These are phyloP conservation scores for Pseudogymnoascus sp. DNA, from an alignment of 2,329 filamentous ascomycete species.

Conservation along the genomic window DNA sequence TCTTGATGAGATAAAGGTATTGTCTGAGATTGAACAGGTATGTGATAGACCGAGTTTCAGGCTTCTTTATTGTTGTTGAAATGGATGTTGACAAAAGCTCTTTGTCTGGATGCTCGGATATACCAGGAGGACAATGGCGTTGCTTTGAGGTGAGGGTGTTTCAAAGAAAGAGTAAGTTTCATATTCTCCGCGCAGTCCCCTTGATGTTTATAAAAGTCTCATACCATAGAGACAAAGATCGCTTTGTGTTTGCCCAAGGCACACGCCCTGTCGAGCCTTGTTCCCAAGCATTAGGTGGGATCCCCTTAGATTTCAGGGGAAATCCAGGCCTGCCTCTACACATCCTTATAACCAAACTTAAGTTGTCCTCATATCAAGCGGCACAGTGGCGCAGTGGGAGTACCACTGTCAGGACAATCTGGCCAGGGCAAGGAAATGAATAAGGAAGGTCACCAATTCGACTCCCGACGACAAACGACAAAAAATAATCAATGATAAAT, in stretches of 20 bases:
- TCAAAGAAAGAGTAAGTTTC: background rate
- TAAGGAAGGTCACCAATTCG: background rate
- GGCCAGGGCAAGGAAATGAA: constrained; percentile 1
- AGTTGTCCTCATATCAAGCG: background rate
- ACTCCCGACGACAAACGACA: background rate
- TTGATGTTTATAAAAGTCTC: background rate
- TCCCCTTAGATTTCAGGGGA: background rate
- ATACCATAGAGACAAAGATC: background rate
- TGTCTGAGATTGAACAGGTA: background rate
- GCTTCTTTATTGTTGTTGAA: background rate
- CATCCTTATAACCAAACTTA: background rate
- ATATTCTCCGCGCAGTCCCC: background rate
- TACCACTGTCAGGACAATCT: constrained; percentile 6
- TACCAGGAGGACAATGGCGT: background rate
- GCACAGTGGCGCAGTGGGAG: constrained; percentile 7
- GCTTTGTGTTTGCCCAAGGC: background rate
- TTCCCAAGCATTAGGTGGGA: background rate
- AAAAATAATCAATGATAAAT: background rate
- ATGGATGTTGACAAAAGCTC: background rate
- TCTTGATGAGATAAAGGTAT: background rate
- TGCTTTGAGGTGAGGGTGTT: background rate
- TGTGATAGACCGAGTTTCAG: background rate
- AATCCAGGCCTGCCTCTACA: background rate
- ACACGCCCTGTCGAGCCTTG: background rate
- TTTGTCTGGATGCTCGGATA: background rate